Base-by-base conservation (phyloP, 2,329 filamentous ascomycete species). In the Trichoderma sp. region DNA sequence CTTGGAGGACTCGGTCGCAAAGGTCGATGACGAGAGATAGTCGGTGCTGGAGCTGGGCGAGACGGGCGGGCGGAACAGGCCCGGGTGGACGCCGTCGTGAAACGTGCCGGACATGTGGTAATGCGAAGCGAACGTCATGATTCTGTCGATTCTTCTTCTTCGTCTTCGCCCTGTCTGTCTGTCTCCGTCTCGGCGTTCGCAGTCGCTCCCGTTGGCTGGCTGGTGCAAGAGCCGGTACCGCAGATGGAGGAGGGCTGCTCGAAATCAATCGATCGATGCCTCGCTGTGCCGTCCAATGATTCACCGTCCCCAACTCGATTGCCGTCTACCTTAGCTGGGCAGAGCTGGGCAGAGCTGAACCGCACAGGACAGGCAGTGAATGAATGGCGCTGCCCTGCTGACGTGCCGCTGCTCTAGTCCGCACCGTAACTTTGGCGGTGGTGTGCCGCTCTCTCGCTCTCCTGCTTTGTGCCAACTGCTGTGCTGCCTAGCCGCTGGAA, bases 1-100 rank as follows among this genome's bases (percentile, higher is more conserved):
- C 76, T 87, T 87, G 7, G 74, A 75, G 7, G 76, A 72, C 26
- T 78, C 75, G 58, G 75, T 70, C 26, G 72, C 70, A 28, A 76
- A 73, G 36, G 76, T 72, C 36, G 79, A 76, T 9, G 76, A 73
- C 39, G 79, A 76, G n/a, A 84, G 76, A 71, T 84, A 83, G 68
- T 76, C 77, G 11, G 83, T 81, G 75, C 79, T 81, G 63, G 83
- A 80, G 68, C 78, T 77, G 30, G 84, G 81, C 8, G 85, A 84
- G 23, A 79, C 76, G 8, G 85, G 84, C 12, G 84, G 84, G 71
- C 83, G 83, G 73, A 86, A 86, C 36, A 87, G 79, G 66, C 84
- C 83, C 7, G 84, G 81, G 74, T 85, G 83, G 39, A 84, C 77
- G 75, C 80, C 78, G 53, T 81, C 80, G 73, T 80, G 78, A 61